phyloP scores from a whole-genome alignment of 2,329 filamentous ascomycete species.

The Endoconidiophora polonica region DNA sequence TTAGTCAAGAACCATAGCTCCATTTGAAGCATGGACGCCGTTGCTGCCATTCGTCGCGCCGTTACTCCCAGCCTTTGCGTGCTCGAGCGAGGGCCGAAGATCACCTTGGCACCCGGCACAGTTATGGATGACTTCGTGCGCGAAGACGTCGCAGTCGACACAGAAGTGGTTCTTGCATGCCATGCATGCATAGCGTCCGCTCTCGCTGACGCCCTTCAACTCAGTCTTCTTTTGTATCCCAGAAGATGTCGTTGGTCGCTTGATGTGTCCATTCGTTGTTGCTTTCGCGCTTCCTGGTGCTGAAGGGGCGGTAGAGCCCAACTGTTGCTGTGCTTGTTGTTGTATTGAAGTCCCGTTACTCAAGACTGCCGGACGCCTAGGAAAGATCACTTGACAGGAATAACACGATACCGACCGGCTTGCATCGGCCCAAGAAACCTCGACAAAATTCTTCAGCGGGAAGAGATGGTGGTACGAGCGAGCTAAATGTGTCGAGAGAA shows the following conservation, averaged over 20 bases:
- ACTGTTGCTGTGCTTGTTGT: not conserved
- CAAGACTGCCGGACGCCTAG: conserved; percentile 22
- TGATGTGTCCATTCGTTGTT: not conserved
- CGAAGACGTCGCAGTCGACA: conserved; percentile 93
- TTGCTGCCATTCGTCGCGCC: conserved; percentile 1
- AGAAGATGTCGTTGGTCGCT: not conserved
- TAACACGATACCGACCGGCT: conserved; percentile 49
- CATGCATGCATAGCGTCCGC: conserved; percentile 72
- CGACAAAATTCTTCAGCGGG: conserved; percentile 75
- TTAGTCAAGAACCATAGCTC: conserved; percentile 29
- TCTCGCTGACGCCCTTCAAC: conserved; percentile 60
- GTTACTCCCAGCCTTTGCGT: conserved; percentile 14
- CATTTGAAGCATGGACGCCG: conserved; percentile 19
- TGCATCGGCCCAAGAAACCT: conserved; percentile 71
- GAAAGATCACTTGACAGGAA: conserved; percentile 61
- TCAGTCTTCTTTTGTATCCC: conserved; percentile 13
- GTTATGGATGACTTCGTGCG: conserved; percentile 87
- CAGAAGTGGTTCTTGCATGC: conserved; percentile 87
- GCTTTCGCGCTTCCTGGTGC: not conserved
- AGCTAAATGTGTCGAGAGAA: conserved; percentile 82
- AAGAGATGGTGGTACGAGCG: conserved; percentile 90
- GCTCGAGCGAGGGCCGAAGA: conserved; percentile 19
- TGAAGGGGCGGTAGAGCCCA: not conserved
- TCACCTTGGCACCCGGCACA: conserved; percentile 72
- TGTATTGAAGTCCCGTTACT: conserved; percentile 2